A percentile compares a stretch with the other conserved stretches of the same genome.
phyloP scores from a whole-genome alignment of 2,329 filamentous ascomycete genomes.

The Chalara sp. region DNA sequence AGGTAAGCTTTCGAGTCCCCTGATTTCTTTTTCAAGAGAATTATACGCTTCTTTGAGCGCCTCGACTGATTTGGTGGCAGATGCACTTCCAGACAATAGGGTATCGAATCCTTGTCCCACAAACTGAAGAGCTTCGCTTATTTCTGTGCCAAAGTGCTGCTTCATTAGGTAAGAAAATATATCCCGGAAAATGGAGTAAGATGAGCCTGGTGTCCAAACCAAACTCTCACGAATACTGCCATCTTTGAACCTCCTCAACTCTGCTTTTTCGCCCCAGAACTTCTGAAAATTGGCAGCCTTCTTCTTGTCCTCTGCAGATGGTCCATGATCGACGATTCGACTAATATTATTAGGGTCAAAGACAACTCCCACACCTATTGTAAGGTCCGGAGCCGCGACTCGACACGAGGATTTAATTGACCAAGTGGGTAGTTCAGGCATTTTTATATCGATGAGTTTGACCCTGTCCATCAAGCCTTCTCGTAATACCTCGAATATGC shows the following conservation, averaged over 20 bases:
- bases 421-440: slow-evolving; percentile 37
- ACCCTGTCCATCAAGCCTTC: slow-evolving; percentile 72
- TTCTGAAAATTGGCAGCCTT: slow-evolving; percentile 75
- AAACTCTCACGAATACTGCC: slow-evolving; percentile 90
- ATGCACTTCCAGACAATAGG: slow-evolving; percentile 31
- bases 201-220: slow-evolving; percentile 66
- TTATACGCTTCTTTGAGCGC: slow-evolving; percentile 63
- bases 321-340: slow-evolving; percentile 81
- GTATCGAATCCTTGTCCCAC: slow-evolving; percentile 38
- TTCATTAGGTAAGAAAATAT: slow-evolving; percentile 67
- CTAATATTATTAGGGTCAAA: slow-evolving; percentile 67
- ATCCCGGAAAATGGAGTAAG: slow-evolving; percentile 65
- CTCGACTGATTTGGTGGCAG: slow-evolving; percentile 52
- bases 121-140: slow-evolving; percentile 33
- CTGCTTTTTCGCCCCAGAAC: slow-evolving; percentile 93
- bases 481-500: slow-evolving; percentile 57
- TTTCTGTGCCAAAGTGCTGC: slow-evolving; percentile 58
- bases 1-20: slow-evolving; percentile 74
- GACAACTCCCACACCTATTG: slow-evolving; percentile 58
- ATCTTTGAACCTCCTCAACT: slow-evolving; percentile 90
- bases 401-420: slow-evolving; percentile 34
- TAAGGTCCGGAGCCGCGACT: slow-evolving; percentile 24
- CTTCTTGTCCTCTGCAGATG: slow-evolving; percentile 76
- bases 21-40: slow-evolving; percentile 68
- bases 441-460: slow-evolving; percentile 55